phyloP scores from a whole-genome alignment of 2,329 filamentous ascomycete species.

The Clarireedia homoeocarpa region DNA sequence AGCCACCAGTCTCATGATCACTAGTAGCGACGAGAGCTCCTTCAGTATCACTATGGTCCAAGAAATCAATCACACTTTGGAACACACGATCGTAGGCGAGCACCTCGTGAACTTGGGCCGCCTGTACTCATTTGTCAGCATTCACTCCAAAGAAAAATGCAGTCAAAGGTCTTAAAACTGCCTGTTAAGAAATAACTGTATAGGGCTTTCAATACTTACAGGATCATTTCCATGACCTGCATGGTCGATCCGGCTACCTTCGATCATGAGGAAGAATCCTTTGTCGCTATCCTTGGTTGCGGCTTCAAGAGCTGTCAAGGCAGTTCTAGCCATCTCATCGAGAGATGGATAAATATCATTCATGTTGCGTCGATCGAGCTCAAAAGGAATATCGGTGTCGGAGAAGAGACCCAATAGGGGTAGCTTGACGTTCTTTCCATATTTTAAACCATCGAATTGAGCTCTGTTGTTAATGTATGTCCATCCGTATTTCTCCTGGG shows the following conservation, averaged over 20 bases:
- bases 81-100: slow-evolving; percentile 92
- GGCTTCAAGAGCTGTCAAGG: slow-evolving; percentile 68
- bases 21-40: slow-evolving; percentile 83
- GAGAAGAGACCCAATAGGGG: slow-evolving; percentile 86
- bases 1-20: slow-evolving; percentile 92
- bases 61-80: slow-evolving; percentile 73
- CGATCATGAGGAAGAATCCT: slow-evolving; percentile 98
- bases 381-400: slow-evolving; percentile 75
- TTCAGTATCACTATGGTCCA: slow-evolving; percentile 63
- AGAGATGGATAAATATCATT: slow-evolving; percentile 78
- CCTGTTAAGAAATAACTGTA: too few relatives aligned
- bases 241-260: slow-evolving; percentile 93
- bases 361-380: slow-evolving; percentile 78
- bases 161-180: too few relatives aligned
- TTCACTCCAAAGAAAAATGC: not conserved
- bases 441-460: slow-evolving; percentile 67
- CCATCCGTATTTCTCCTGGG: slow-evolving; percentile 70
- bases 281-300: slow-evolving; percentile 79
- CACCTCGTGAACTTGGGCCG: slow-evolving; percentile 82
- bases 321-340: slow-evolving; percentile 82
- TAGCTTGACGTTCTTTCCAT: slow-evolving; percentile 54
- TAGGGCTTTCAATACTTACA: slow-evolving; percentile 26
- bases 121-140: not conserved
- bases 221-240: slow-evolving; percentile 83
- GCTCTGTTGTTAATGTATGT: slow-evolving; percentile 65